These are phyloP conservation scores for Saururus chinensis DNA, from an alignment of 164 flowering plant species.

Conservation along the genomic window DNA sequence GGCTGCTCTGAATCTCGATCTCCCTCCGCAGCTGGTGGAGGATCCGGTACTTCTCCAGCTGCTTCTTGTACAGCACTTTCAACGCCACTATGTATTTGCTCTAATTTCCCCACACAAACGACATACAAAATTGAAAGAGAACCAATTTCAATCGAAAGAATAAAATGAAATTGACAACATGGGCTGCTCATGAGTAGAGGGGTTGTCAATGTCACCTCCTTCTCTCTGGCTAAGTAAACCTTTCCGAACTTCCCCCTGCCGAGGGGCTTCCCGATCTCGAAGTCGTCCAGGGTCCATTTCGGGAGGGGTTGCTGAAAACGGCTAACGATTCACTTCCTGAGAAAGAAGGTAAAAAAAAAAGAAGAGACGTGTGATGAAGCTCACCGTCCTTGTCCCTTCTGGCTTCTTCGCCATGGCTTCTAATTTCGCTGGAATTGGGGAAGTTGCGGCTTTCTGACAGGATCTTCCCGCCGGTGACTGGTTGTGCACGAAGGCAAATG, in stretches of 20 bases:
- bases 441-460: too few species aligned
- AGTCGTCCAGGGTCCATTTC: constrained; percentile 31
- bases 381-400: too few species aligned
- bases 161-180: neutral
- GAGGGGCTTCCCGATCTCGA: constrained; percentile 88
- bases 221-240: constrained; percentile 80
- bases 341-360: too few species aligned
- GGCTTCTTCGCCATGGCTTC: too few species aligned
- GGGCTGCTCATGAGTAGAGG: too few species aligned
- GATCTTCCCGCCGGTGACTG: too few species aligned
- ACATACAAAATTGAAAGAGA: too few species aligned
- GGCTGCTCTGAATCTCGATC: constrained; percentile 70
- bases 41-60: constrained; percentile 55
- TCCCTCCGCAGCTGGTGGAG: constrained; percentile 67
- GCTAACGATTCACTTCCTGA: too few species aligned
- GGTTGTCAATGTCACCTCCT: constrained; percentile 26
- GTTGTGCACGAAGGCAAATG: too few species aligned
- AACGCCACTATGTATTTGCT: constrained; percentile 45
- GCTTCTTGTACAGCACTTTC: constrained; percentile 71
- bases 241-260: constrained; percentile 87
- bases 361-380: too few species aligned
- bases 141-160: too few species aligned
- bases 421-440: too few species aligned
- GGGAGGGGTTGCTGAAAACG: constrained; percentile 1
- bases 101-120: neutral